Evolutionary conservation across 768 basidiomycete species (phyloP).

Genomic region (Kwoniella sp.): DNA sequence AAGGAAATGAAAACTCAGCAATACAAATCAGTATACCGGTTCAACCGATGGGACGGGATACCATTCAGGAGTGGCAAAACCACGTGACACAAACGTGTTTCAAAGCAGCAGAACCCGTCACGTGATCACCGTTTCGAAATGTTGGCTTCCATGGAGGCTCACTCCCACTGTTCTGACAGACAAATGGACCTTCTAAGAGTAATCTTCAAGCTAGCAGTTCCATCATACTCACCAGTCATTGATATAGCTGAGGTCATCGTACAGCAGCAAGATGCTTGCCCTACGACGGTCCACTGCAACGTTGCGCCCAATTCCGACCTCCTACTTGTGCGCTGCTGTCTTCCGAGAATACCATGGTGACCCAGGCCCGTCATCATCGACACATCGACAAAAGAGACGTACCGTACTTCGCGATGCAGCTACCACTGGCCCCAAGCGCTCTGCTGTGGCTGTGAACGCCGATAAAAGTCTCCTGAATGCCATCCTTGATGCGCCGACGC

Average conservation of each 20-base stretch:
- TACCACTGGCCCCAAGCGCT: not conserved
- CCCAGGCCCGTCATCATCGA: constrained; percentile 21
- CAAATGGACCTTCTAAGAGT: no score
- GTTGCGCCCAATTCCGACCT: not conserved
- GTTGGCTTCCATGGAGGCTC: no score
- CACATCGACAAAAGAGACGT: constrained; percentile 3
- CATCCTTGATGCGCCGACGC: constrained; percentile 7
- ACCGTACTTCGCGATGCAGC: not conserved
- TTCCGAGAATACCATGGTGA: constrained; percentile 29
- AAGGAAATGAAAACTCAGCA: no score
- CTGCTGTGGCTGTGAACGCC: not conserved
- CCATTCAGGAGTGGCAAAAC: no score
- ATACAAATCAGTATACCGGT: no score
- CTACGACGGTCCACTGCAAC: not conserved
- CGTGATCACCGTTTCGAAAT: no score
- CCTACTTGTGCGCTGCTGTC: not conserved
- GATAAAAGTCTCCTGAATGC: constrained; percentile 3
- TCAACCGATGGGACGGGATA: no score
- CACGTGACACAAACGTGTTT: no score
- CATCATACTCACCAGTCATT: no score
- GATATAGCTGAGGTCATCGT: not conserved
- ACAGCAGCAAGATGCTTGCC: not conserved
- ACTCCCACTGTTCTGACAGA: no score
- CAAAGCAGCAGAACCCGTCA: no score
- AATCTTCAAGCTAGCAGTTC: no score